Conservation (phyloP, 371 early-diverging fungal species). For the Dinochytrium kinnereticum region DNA sequence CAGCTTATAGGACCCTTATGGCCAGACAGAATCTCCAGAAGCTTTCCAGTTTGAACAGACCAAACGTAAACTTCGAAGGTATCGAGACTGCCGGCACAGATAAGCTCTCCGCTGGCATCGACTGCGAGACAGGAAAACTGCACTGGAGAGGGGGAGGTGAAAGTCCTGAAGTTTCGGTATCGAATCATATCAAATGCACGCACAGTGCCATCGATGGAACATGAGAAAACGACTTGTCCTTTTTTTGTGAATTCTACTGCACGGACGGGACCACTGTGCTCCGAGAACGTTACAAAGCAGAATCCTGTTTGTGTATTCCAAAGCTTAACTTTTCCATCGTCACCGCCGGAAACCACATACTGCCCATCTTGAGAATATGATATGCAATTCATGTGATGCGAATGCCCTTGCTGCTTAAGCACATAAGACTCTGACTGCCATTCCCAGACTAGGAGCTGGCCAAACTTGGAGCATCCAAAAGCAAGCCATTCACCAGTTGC, state of each 20-base stretch:
- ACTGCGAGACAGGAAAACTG: slow-evolving; percentile 94
- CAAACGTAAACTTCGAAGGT: slow-evolving; percentile 96
- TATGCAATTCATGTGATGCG: slow-evolving; percentile 87
- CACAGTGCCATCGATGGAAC: slow-evolving; percentile 96
- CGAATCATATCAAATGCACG: slow-evolving; percentile 96
- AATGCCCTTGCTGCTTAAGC: slow-evolving; percentile 97
- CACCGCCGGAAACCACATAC: slow-evolving; percentile 93
- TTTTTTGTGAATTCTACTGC: slow-evolving; percentile 87
- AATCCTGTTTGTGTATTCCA: slow-evolving; percentile 96
- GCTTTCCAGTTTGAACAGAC: slow-evolving; percentile 96
- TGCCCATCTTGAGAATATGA: slow-evolving; percentile 95
- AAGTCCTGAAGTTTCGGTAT: slow-evolving; percentile 97
- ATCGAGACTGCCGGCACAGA: slow-evolving; percentile 95
- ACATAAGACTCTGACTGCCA: slow-evolving; percentile 99
- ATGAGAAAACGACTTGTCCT: slow-evolving; percentile 91
- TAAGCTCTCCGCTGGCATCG: slow-evolving; percentile 95
- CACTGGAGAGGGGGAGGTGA: slow-evolving; percentile 94
- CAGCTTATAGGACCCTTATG: slow-evolving; percentile 91
- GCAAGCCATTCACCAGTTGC: slow-evolving; percentile 97
- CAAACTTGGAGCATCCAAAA: slow-evolving; percentile 87
- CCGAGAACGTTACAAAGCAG: slow-evolving; percentile 96
- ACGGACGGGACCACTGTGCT: slow-evolving; percentile 84
- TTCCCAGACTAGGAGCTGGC: slow-evolving; percentile 98
- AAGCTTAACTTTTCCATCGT: slow-evolving; percentile 96
- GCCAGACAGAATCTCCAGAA: slow-evolving; percentile 92